Evolutionary conservation across 2,329 filamentous ascomycete genomes (phyloP).

Genomic region (Simplicillium aogashimaense): DNA sequence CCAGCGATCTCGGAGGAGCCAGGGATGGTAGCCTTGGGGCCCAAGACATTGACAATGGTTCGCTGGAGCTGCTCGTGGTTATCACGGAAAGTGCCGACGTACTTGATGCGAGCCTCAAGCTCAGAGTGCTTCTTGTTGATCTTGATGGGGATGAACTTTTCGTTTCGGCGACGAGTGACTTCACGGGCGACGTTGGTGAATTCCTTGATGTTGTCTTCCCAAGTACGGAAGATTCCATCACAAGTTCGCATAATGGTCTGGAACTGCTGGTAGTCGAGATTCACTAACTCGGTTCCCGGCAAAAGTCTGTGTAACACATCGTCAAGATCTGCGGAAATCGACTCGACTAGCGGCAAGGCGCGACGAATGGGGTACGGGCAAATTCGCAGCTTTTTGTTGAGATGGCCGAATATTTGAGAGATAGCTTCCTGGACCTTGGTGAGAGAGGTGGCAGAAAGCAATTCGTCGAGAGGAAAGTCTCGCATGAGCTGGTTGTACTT

Average conservation of each 20-base stretch:
- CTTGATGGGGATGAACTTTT: constrained; percentile 98
- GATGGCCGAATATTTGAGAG: constrained; percentile 79
- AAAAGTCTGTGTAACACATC: constrained; percentile 76
- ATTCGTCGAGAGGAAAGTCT: constrained; percentile 91
- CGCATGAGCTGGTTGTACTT: constrained; percentile 99
- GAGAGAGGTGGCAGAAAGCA: constrained; percentile 84
- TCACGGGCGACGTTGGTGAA: constrained; percentile 97
- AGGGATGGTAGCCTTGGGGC: constrained; percentile 55
- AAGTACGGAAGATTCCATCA: constrained; percentile 77
- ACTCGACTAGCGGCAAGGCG: constrained; percentile 88
- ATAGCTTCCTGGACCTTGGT: constrained; percentile 84
- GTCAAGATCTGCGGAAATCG: constrained; percentile 90
- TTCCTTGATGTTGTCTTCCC: constrained; percentile 95
- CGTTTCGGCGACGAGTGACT: constrained; percentile 83
- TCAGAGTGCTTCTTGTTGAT: constrained; percentile 79
- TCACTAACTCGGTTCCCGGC: constrained; percentile 78
- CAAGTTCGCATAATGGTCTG: constrained; percentile 73
- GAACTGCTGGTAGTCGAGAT: constrained; percentile 88
- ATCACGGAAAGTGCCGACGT: constrained; percentile 87
- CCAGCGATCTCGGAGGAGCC: constrained; percentile 39
- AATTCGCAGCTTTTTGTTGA: constrained; percentile 96
- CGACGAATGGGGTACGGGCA: constrained; percentile 91
- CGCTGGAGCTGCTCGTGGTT: constrained; percentile 96
- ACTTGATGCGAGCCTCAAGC: constrained; percentile 83
- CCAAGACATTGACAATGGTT: constrained; percentile 95